Evolutionary conservation across 2,329 filamentous ascomycete species (phyloP).

Genomic region (Stagonosporopsis tanaceti): DNA sequence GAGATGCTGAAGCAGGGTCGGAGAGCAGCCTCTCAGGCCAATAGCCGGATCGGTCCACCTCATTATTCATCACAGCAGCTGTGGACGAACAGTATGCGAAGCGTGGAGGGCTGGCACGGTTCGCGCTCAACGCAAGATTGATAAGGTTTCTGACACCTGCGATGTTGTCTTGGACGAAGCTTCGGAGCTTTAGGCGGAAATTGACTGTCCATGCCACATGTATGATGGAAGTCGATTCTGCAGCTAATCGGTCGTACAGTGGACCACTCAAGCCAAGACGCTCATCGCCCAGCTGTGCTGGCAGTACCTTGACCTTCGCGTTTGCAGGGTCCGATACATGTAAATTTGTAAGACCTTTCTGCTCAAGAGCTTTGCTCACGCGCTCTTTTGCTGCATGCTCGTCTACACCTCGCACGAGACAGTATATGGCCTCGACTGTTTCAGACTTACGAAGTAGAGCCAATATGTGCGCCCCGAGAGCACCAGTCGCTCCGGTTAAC

Average conservation of each 20-base stretch:
- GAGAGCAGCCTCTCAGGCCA: constrained; percentile 54
- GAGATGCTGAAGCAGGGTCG: constrained; percentile 55
- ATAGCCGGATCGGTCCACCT: constrained; percentile 18
- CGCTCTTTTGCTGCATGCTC: constrained; percentile 42
- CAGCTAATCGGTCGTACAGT: constrained; percentile 53
- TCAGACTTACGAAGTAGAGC: constrained; percentile 52
- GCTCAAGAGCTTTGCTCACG: constrained; percentile 43
- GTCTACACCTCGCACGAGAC: constrained; percentile 61
- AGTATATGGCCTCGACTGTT: constrained; percentile 59
- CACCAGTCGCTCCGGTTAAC: constrained; percentile 61
- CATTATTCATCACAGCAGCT: constrained; percentile 52
- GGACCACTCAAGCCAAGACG: constrained; percentile 58
- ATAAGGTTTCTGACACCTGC: constrained; percentile 60
- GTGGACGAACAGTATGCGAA: constrained; percentile 64
- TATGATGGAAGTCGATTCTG: constrained; percentile 61
- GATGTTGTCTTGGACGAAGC: constrained; percentile 64
- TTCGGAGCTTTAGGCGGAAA: constrained; percentile 64
- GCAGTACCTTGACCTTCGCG: constrained; percentile 57
- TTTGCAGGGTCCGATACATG: constrained; percentile 20
- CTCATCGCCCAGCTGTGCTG: constrained; percentile 57
- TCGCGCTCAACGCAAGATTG: constrained; percentile 51
- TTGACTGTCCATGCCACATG: constrained; percentile 73
- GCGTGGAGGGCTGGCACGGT: constrained; percentile 39
- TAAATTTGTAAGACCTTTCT: constrained; percentile 41
- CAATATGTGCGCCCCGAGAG: constrained; percentile 61